Evolutionary conservation across 2,329 filamentous ascomycete species (phyloP), one percentile per base, ranked within the genome.

Genomic region (Pseudophaeomoniella oleicola): DNA sequence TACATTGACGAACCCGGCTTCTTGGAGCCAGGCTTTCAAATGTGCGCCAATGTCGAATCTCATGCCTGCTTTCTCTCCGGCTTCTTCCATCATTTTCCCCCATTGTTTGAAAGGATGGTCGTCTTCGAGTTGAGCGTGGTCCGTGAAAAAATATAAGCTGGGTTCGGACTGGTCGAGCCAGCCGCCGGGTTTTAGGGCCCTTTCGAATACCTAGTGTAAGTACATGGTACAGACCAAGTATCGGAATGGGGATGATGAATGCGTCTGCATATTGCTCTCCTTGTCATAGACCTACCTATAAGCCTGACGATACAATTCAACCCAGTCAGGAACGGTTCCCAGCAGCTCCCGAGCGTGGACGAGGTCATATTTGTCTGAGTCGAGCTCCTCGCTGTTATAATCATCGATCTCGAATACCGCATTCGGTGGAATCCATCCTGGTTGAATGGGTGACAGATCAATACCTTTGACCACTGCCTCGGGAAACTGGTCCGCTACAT

Each of bases 391-490:
- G 6, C 9, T n/a, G 22, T 27, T 27, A n/a, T 27, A 49, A 27
- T 58, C 55, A 19, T 57, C 53, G 3, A 58, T 45, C 3, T 54
- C 30, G 35, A 58, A 58, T n/a, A 42, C 43, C 4, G 55, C 41
- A 31, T 56, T 56, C 3, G 53, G 50, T 9, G 55, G 57, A 3
- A 57, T 46, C 54, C 59, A 62, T 38, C 50, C 48, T 3, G 64
- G 65, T 42, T 69, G 66, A 34, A 67, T 68, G 27, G 65, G 63
- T 1, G 59, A 63, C 32, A 68, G 57, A 44, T 68, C 64, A 15
- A 57, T 62, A 29, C 65, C 66, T 3, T 57, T 58, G 29, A 71
- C 57, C 16, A 52, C 46, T 11, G 63, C 59, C 16, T 48, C 49
- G 4, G 58, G 57, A 39, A 57, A 48, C 30, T 55, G 30, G 44